Base-by-base conservation (phyloP, 2,329 filamentous ascomycete species). In the Lachnellula occidentalis region DNA sequence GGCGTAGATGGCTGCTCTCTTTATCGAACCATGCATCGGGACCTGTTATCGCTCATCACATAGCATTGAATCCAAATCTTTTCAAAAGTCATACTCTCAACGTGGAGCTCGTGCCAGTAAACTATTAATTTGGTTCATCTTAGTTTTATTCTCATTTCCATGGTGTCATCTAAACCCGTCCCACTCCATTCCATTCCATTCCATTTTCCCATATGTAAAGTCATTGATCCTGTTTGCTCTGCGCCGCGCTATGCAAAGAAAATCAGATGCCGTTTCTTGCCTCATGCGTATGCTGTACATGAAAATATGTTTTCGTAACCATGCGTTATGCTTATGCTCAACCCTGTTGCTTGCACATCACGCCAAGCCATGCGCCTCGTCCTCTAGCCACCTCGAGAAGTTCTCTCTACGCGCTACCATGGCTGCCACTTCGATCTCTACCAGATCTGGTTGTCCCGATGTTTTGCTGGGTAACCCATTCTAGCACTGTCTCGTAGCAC, bases 401-500 rank as follows among this genome's bases (percentile, higher is more conserved):
- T 12, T 12, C 22, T 46, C 15, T 14, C 21, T 7, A 21, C 22
- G 14, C 22, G 14, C 47, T 27, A 42, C 37, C 53, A 49, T 66
- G 64, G 52, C 63, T 66, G 19, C 60, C 64, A 45, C 61, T 62
- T 19, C 65, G 54, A 42, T 63, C 60, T 31, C 61, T 56, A 0
- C 50, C 50, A 2, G 39, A 43, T 19, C 31, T 58, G 8, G 45
- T 54, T 14, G 48, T 37, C 6, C 55, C 60, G 27, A 48, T 49
- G 48, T 57, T 46, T 53, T 69, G 65, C 48, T 69, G 64, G 7
- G 78, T 76, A 27, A 94, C 72, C 91, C 92, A 99, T 72, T 97
- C 92, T 52, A 95, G 74, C 6, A 97, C 80, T 41, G 89, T 95
- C 74, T 99, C 94, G 70, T 99, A 99, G 71, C 94, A 99, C 34